Evolutionary conservation across 805 yeast species (phyloP).

Genomic region (Suhomyces sp.): DNA sequence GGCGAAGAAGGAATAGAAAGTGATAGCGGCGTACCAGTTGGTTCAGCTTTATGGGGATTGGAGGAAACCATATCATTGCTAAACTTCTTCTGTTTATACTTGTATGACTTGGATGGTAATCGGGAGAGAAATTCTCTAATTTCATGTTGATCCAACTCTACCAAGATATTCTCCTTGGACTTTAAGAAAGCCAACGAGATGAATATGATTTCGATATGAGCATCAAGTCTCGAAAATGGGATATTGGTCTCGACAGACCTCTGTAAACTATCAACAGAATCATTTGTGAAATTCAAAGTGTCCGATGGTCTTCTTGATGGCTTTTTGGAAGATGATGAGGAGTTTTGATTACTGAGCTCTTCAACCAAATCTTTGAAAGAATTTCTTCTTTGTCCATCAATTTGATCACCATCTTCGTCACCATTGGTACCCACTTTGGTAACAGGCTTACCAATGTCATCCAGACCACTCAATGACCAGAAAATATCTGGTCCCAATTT

Average conservation of each 20-base stretch:
- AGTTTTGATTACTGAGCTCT: conserved; percentile 24
- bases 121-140: conserved; percentile 73
- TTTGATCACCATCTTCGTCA: conserved; percentile 14
- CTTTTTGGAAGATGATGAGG: conserved; percentile 1
- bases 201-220: conserved; percentile 75
- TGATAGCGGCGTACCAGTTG: conserved; percentile 6
- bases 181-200: conserved; percentile 76
- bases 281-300: neutral
- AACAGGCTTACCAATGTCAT: conserved; percentile 3
- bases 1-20: conserved; percentile 14
- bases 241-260: conserved; percentile 16
- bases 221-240: conserved; percentile 64
- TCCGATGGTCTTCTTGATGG: conserved; percentile 1
- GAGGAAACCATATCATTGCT: no score
- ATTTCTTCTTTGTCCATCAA: conserved; percentile 14
- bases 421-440: conserved; percentile 8
- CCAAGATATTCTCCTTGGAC: conserved; percentile 71
- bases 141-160: conserved; percentile 89
- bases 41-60: no score
- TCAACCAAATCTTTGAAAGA: conserved; percentile 33
- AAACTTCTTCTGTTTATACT: conserved; percentile 34
- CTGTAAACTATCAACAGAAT: conserved; percentile 1
- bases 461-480: conserved; percentile 47
- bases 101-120: conserved; percentile 47
- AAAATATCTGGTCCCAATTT: conserved; percentile 61